These are phyloP conservation scores for Geotrichum reessii DNA, from an alignment of 1,139 yeast genomes.

Conservation along the genomic window DNA sequence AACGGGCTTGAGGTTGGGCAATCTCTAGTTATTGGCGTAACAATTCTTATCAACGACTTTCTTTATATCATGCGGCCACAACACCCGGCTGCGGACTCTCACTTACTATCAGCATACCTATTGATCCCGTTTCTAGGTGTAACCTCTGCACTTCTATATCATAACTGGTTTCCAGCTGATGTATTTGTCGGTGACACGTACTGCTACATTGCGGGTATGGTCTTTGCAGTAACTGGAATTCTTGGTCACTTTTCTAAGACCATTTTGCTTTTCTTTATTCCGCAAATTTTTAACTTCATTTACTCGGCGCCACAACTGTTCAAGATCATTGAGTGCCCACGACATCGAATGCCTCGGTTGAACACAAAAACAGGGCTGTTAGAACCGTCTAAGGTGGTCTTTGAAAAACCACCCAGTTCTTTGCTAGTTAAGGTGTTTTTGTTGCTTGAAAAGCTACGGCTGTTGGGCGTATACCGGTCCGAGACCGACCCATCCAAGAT, in stretches of 20 bases:
- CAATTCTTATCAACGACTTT: constrained; percentile 69
- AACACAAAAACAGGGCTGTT: constrained; percentile 61
- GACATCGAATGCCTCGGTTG: constrained; percentile 85
- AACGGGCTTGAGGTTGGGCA: constrained; percentile 97
- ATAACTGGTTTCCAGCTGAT: constrained; percentile 84
- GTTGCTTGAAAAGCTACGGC: constrained; percentile 41
- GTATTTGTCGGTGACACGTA: constrained; percentile 98
- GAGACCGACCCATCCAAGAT: constrained; percentile 28
- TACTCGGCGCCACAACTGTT: constrained; percentile 89
- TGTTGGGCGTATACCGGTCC: constrained; percentile 46
- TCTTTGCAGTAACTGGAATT: constrained; percentile 93
- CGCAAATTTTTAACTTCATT: constrained; percentile 83
- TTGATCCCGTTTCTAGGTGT: constrained; percentile 85
- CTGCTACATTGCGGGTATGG: constrained; percentile 98
- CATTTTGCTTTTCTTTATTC: constrained; percentile 72
- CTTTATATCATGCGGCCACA: constrained; percentile 54
- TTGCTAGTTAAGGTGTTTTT: constrained; percentile 33
- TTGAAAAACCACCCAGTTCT: constrained; percentile 30
- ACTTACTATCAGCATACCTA: constrained; percentile 71
- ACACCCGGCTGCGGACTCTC: constrained; percentile 73
- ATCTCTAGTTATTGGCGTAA: constrained; percentile 66
- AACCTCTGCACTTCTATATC: constrained; percentile 64
- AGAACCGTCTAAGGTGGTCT: constrained; percentile 64
- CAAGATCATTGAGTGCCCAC: constrained; percentile 83
- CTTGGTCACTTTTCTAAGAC: constrained; percentile 96